These are phyloP conservation scores for Ustilago esculenta DNA, from an alignment of 1,284 basidiomycete species.

Conservation along the genomic window DNA sequence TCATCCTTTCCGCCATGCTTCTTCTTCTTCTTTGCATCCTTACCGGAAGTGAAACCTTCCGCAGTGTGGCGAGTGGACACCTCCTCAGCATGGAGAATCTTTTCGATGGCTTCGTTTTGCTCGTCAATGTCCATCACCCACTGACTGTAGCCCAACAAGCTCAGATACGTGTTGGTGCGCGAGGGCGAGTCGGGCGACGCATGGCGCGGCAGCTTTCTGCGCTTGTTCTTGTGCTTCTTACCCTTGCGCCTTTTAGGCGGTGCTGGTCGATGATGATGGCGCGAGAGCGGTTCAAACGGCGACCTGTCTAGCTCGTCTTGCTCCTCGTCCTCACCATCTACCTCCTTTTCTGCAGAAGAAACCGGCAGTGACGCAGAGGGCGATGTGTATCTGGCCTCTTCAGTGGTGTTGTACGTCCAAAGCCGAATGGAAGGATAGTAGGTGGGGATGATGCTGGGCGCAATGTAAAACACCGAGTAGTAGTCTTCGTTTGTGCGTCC, in stretches of 20 bases:
- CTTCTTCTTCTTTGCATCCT: constrained; percentile 10
- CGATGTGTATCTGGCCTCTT: constrained; percentile 13
- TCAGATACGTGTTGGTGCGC: constrained; percentile 76
- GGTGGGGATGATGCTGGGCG: constrained; percentile 78
- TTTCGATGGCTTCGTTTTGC: constrained; percentile 70
- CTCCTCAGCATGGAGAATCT: constrained; percentile 15
- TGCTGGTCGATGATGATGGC: constrained; percentile 46
- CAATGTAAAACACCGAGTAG: constrained; percentile 57
- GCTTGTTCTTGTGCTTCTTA: constrained; percentile 72
- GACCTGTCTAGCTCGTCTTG: constrained; percentile 35
- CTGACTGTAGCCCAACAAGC: constrained; percentile 83
- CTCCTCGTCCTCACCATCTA: constrained; percentile 40
- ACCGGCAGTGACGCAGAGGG: neutral
- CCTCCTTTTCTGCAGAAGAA: constrained; percentile 9
- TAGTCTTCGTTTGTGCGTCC: constrained; percentile 55
- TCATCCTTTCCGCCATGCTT: constrained; percentile 19
- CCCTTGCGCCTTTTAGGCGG: constrained; percentile 69
- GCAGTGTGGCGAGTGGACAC: neutral
- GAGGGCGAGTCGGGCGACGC: constrained; percentile 77
- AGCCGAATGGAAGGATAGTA: constrained; percentile 84
- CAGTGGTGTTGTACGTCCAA: constrained; percentile 71
- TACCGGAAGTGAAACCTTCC: too few species aligned
- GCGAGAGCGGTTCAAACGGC: constrained; percentile 12
- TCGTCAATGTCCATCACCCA: constrained; percentile 77
- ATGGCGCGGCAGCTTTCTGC: constrained; percentile 74